Evolutionary conservation across 2,329 filamentous ascomycete genomes (phyloP).

Genomic region (Diaporthe australafricana): DNA sequence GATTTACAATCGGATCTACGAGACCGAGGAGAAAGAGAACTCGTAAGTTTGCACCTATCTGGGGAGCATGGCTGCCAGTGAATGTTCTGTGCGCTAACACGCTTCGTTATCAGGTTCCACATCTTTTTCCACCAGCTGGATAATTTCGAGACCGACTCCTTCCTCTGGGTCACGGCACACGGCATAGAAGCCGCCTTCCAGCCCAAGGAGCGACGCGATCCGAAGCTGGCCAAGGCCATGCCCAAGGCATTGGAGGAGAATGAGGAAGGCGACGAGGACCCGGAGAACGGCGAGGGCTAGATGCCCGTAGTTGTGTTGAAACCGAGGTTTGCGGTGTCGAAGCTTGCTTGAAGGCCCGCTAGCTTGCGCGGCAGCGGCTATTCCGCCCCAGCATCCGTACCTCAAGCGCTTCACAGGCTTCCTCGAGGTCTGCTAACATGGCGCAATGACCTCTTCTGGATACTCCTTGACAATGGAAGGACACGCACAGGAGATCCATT

Average conservation of each 20-base stretch:
- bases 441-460: not conserved
- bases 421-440: not conserved
- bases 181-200: conserved; percentile 72
- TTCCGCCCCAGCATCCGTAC: not conserved
- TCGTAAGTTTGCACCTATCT: conserved; percentile 71
- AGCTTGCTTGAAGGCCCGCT: too few relatives aligned
- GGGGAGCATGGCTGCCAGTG: not conserved
- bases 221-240: conserved; percentile 40
- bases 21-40: conserved; percentile 88
- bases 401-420: not conserved
- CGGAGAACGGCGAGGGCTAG: conserved; percentile 56
- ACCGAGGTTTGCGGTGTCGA: too few relatives aligned
- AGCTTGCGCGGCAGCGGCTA: not conserved
- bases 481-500: too few relatives aligned
- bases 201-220: conserved; percentile 53
- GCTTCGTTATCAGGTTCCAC: conserved; percentile 69
- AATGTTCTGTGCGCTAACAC: not conserved
- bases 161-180: conserved; percentile 79
- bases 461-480: not conserved
- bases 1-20: conserved; percentile 93
- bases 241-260: conserved; percentile 57
- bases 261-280: conserved; percentile 63
- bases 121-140: conserved; percentile 85
- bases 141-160: conserved; percentile 77
- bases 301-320: not conserved